Evolutionary conservation across 225 moss, liverwort and hornwort species (phyloP), one percentile per base, ranked within the genome.

Genomic region (Pseudisothecium myosuroides): DNA sequence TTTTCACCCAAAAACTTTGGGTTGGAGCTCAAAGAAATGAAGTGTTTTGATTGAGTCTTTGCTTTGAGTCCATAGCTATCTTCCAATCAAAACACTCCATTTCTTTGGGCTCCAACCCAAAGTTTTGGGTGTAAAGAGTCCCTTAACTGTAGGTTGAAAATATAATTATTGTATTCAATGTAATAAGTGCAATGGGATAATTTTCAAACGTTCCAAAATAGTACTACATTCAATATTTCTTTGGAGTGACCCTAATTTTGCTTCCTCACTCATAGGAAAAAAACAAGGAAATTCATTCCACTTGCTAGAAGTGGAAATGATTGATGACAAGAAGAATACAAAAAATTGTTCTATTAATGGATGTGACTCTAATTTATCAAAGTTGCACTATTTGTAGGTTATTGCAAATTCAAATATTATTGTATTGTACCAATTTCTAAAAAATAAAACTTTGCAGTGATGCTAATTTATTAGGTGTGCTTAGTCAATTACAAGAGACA

Each of bases 241-340:
- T 23, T 26, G 15, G 9, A 27, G 3, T 8, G 15, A 26, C 6
- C 15, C 15, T 26, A 9, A 71, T 71, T 41, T 41, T 71, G 26
- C 71, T 41, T 41, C 41, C 15, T 41, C 5, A 26, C 9, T 27
- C 28, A 9, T 45, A 28, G 45, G 16, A 28, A 3, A 27, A 16
- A 73, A 0, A 0, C 10, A 2, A 0, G 2, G 3, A 28, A 16
- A 28, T 28, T 72, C 27, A 41, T 72, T 72, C 9, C 3, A 43
- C 10, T 45, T 9, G 28, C 28, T 73, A 16, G 3, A 73, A 28
- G 10, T 27, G 3, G 43, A 43, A 27, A 27, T 72, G 43, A 27
- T 43, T 16, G 27, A 16, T 27, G 43, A 9, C 2, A 72, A 72
- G 43, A 27, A 43, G 72, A 72, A 9, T 43, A 28, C 9, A 72